Evolutionary conservation across 2,329 filamentous ascomycete genomes (phyloP).

Genomic region (Phoma herbarum): DNA sequence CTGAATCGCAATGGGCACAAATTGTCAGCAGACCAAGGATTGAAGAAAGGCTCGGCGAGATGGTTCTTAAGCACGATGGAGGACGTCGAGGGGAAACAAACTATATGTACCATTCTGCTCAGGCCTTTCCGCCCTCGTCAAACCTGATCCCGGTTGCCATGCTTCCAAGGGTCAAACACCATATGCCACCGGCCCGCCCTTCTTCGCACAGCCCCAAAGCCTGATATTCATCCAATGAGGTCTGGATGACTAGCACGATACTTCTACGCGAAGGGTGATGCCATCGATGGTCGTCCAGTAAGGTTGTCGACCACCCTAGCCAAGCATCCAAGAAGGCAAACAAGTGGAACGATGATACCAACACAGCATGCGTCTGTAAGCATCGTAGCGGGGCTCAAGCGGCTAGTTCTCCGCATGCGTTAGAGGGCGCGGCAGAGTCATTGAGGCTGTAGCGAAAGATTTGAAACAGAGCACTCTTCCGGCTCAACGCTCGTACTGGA

Average conservation of each 20-base stretch:
- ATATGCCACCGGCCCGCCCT: constrained; percentile 19
- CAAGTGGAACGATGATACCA: constrained; percentile 33
- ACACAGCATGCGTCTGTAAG: constrained; percentile 23
- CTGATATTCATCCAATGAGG: constrained; percentile 27
- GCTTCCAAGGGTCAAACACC: constrained; percentile 25
- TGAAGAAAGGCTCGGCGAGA: neutral
- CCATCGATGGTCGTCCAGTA: constrained; percentile 28
- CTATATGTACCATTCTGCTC: constrained; percentile 29
- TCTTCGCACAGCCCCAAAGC: constrained; percentile 20
- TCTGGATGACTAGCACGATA: constrained; percentile 25
- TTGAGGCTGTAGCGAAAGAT: constrained; percentile 24
- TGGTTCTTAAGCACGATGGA: neutral
- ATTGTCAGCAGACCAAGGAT: constrained; percentile 2
- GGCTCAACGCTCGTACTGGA: neutral
- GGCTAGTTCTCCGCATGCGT: constrained; percentile 27
- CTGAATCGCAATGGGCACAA: neutral
- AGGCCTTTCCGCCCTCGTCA: constrained; percentile 7
- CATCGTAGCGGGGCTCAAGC: constrained; percentile 28
- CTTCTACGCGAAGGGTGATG: constrained; percentile 24
- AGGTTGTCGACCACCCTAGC: constrained; percentile 22
- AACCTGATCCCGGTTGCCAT: constrained; percentile 22
- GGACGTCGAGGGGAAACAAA: constrained; percentile 21
- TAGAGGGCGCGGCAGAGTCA: constrained; percentile 21
- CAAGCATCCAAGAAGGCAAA: constrained; percentile 27
- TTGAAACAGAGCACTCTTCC: constrained; percentile 5